Evolutionary conservation across 1,139 yeast species (phyloP).

Genomic region (Blastobotrys malaysiensis): DNA sequence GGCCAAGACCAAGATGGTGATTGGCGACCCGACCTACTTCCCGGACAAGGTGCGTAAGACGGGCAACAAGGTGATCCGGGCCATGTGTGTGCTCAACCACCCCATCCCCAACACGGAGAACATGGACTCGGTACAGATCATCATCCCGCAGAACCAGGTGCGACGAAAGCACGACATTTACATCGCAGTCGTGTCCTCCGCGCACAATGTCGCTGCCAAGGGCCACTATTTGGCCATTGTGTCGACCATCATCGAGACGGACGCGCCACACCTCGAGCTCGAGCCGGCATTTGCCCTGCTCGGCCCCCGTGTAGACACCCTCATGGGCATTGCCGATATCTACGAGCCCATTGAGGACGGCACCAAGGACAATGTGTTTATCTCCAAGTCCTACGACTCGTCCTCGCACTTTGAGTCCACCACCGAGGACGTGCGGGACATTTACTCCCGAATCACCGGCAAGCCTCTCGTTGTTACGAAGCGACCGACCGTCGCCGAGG

Average conservation of each 20-base stretch:
- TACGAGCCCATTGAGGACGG: conserved; percentile 89
- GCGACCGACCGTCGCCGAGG: conserved; percentile 61
- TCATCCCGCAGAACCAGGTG: conserved; percentile 95
- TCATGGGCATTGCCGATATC: conserved; percentile 91
- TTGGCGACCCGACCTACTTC: conserved; percentile 98
- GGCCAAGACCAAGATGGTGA: conserved; percentile 88
- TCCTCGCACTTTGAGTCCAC: conserved; percentile 93
- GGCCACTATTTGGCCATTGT: conserved; percentile 91
- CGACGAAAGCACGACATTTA: conserved; percentile 91
- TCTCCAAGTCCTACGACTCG: conserved; percentile 89
- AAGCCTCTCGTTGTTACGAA: conserved; percentile 83
- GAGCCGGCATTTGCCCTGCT: conserved; percentile 92
- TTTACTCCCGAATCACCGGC: conserved; percentile 87
- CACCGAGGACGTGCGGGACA: conserved; percentile 94
- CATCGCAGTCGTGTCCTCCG: conserved; percentile 82
- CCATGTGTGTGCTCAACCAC: conserved; percentile 88
- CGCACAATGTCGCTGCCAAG: conserved; percentile 86
- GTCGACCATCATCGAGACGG: conserved; percentile 92
- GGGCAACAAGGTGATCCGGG: conserved; percentile 86
- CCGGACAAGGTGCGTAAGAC: conserved; percentile 83
- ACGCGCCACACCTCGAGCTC: conserved; percentile 84
- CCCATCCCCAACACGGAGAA: conserved; percentile 80
- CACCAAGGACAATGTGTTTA: conserved; percentile 65
- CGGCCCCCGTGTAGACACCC: conserved; percentile 73
- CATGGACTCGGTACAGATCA: conserved; percentile 86